A percentile compares a stretch with the other conserved stretches of the same genome.
Conservation (phyloP, 345 rosid genomes). For the Ricinus communis region DNA sequence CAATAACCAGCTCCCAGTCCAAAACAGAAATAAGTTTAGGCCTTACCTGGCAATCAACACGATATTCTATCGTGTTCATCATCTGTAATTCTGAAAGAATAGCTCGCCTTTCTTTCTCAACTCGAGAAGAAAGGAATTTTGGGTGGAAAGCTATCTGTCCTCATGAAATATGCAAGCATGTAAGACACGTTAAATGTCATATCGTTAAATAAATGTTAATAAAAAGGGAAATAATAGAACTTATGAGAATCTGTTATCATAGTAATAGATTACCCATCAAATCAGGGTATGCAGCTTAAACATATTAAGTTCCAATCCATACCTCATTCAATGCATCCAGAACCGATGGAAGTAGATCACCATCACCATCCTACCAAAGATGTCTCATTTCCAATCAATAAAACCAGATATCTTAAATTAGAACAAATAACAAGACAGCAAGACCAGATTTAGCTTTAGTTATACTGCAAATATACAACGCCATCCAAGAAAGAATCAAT, state of each 20-base stretch:
- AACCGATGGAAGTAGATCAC: conserved; percentile 77
- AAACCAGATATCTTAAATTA: neutral
- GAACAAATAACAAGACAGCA: neutral
- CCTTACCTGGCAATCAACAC: conserved; percentile 97
- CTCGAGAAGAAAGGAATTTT: conserved; percentile 87
- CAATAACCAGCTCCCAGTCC: conserved; percentile 24
- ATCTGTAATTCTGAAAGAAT: conserved; percentile 98
- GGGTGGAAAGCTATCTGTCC: conserved; percentile 95
- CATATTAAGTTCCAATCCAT: conserved; percentile 9
- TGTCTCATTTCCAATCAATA: conserved; percentile 27
- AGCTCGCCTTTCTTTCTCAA: conserved; percentile 98
- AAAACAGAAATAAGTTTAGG: conserved; percentile 19
- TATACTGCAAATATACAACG: conserved; percentile 2
- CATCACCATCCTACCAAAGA: conserved; percentile 71
- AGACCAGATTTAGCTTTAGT: neutral
- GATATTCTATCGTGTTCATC: conserved; percentile 99
- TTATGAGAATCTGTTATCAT: neutral
- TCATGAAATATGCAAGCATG: conserved; percentile 8
- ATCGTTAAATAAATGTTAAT: neutral
- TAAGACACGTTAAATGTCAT: neutral
- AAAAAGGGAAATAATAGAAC: no score
- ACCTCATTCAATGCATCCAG: conserved; percentile 98
- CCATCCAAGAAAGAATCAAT: neutral
- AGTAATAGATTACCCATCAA: neutral
- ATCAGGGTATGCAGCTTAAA: conserved; percentile 11